Percentiles rank a stretch among this genome's conserved stretches.
Conservation (phyloP, 2,329 filamentous ascomycete genomes). For the Aspergillus ochraceus region DNA sequence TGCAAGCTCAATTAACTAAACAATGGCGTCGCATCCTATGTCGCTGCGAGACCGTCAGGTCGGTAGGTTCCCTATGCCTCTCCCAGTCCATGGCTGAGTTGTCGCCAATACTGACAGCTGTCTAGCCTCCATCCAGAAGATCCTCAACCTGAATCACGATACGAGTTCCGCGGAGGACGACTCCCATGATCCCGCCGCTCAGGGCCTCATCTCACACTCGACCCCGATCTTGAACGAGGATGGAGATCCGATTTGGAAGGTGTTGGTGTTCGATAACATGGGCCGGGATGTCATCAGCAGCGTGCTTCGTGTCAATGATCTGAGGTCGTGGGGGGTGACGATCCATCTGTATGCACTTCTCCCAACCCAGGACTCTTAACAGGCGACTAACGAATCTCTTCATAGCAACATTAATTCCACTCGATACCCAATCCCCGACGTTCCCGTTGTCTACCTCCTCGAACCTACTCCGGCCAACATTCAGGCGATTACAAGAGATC, state of each 20-base stretch:
- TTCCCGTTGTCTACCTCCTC: constrained; percentile 93
- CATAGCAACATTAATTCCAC: constrained; percentile 74
- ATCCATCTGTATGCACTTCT: constrained; percentile 74
- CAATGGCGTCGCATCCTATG: constrained; percentile 57
- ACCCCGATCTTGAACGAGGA: constrained; percentile 80
- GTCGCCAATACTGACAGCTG: neutral
- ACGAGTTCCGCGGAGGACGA: constrained; percentile 55
- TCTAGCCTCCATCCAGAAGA: constrained; percentile 86
- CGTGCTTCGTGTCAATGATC: constrained; percentile 87
- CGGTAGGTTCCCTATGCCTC: constrained; percentile 50
- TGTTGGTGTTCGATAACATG: constrained; percentile 89
- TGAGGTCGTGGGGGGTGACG: constrained; percentile 91
- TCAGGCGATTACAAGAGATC: constrained; percentile 77
- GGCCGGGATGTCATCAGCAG: constrained; percentile 96
- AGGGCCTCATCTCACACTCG: constrained; percentile 60
- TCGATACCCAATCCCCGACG: constrained; percentile 90
- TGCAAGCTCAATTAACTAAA: constrained; percentile 22
- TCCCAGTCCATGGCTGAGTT: neutral
- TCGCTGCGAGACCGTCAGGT: constrained; percentile 72
- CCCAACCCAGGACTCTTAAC: constrained; percentile 17
- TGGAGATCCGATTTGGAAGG: constrained; percentile 95
- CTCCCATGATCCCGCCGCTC: constrained; percentile 61
- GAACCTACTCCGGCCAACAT: constrained; percentile 83
- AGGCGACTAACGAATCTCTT: constrained; percentile 18
- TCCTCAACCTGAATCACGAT: constrained; percentile 88